Evolutionary conservation across 2,329 filamentous ascomycete species (phyloP).

Genomic region (Teratosphaeria pseudoeucalypti): DNA sequence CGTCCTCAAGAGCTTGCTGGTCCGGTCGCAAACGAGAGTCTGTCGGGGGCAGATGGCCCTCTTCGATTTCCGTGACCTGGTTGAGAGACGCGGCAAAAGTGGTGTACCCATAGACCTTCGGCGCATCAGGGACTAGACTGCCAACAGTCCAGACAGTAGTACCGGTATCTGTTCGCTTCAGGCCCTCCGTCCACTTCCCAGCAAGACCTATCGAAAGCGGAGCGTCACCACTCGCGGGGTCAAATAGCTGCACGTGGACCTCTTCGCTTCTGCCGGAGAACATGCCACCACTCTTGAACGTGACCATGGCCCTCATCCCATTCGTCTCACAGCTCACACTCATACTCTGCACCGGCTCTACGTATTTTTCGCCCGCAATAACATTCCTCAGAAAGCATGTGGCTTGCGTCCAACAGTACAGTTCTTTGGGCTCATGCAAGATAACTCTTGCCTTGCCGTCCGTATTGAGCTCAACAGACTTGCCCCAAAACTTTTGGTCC

Average conservation of each 20-base stretch:
- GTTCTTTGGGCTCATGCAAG: constrained; percentile 59
- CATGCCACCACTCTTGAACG: constrained; percentile 93
- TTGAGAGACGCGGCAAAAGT: constrained; percentile 78
- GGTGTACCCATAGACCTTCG: constrained; percentile 79
- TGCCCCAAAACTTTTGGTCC: constrained; percentile 97
- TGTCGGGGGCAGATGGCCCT: constrained; percentile 63
- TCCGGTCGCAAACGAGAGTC: constrained; percentile 79
- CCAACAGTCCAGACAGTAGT: constrained; percentile 71
- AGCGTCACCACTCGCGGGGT: constrained; percentile 42
- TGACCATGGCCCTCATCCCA: constrained; percentile 71
- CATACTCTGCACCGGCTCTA: constrained; percentile 90
- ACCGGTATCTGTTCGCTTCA: constrained; percentile 54
- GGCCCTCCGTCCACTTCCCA: constrained; percentile 74
- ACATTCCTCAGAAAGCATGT: constrained; percentile 92
- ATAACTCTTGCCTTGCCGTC: constrained; percentile 76
- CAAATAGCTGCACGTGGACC: constrained; percentile 64
- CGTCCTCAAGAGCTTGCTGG: constrained; percentile 73
- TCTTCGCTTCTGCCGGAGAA: constrained; percentile 93
- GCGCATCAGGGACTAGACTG: constrained; percentile 64
- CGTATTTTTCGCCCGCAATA: constrained; percentile 95
- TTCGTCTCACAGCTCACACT: constrained; percentile 73
- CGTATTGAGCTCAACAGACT: constrained; percentile 86
- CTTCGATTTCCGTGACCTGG: constrained; percentile 73
- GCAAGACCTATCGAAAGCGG: constrained; percentile 57
- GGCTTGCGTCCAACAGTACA: constrained; percentile 79